Base-by-base conservation (phyloP, 345 rosid species). In the Orychophragmus violaceus region DNA sequence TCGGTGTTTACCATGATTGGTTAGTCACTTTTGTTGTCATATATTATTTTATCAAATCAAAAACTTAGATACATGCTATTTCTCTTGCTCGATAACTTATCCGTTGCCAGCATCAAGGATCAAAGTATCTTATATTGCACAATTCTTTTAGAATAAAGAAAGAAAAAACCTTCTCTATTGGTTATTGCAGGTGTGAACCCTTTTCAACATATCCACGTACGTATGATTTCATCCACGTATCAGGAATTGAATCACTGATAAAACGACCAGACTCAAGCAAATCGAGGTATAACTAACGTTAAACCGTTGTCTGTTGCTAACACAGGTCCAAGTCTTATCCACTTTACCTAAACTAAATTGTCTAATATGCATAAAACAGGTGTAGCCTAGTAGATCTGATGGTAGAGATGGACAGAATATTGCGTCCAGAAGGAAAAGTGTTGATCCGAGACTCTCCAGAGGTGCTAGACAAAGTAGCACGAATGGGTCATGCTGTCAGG, bases 131-230 rank as follows among this genome's bases (percentile, higher is more conserved):
- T 41, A 22, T 6, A 25, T 25, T 24, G 22, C 24, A 33, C 14
- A 45, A 17, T 23, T 35, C n/a, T 25, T 23, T 30, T n/a, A n/a
- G n/a, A n/a, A n/a, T n/a, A n/a, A n/a, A n/a, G n/a, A n/a, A n/a
- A n/a, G n/a, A n/a, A n/a, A 9, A 25, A n/a, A 9, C 10, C 1
- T 68, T 10, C 17, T 9, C 2, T 30, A 63, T 64, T 81, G 25
- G 18, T 78, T 76, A 24, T 63, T 55, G 70, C 68, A 93, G 98
- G 98, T 93, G 98, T 72, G 98, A 93, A 56, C 94, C 98, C n/a
- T 93, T 90, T 83, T 93, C 98, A 67, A 93, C 96, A 32, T 93
- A 93, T 80, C 98, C 98, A 13, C 98, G 98, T 10, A 78, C 90
- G 6, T 93, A 90, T 55, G 97, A 93, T 83, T 80, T 93, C 69